Evolutionary conservation across 768 basidiomycete species (phyloP).

Genomic region (Kwoniella dendrophila): DNA sequence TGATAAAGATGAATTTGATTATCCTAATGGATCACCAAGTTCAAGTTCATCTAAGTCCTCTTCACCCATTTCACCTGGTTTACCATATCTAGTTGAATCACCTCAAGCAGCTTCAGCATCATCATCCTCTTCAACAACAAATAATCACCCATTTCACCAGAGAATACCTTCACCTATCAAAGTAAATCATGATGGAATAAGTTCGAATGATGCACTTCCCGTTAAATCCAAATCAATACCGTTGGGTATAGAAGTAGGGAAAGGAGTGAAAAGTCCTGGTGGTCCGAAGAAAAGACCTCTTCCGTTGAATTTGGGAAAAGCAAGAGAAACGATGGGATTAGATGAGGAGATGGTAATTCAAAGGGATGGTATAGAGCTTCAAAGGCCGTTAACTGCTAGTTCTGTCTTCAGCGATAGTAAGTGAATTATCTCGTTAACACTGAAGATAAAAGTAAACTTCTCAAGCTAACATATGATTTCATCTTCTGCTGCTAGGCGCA

Average conservation of each 20-base stretch:
- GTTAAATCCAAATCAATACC: constrained; percentile 6
- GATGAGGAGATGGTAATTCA: constrained; percentile 29
- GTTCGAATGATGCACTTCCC: background rate
- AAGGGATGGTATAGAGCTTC: constrained; percentile 4
- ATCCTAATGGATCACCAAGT: background rate
- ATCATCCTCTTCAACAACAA: constrained; percentile 1
- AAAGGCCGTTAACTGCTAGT: constrained; percentile 10
- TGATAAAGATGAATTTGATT: constrained; percentile 4
- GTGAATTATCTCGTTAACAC: background rate
- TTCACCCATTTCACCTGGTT: constrained; percentile 6
- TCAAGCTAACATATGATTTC: background rate
- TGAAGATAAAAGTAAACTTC: background rate
- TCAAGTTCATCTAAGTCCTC: constrained; percentile 14
- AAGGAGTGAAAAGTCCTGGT: constrained; percentile 3
- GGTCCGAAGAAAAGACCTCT: constrained; percentile 18
- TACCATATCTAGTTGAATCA: constrained; percentile 20
- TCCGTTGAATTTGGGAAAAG: constrained; percentile 19
- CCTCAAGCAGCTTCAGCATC: constrained; percentile 8
- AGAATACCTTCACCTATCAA: background rate
- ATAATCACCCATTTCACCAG: background rate
- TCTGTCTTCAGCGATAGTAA: constrained; percentile 16
- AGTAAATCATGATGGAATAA: background rate
- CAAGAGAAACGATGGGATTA: constrained; percentile 15
- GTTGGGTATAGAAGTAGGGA: constrained; percentile 1
- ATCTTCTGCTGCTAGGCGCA: constrained; percentile 4